phyloP scores from a whole-genome alignment of 495 filamentous ascomycete species.

The Symbiotaphrina buchneri region DNA sequence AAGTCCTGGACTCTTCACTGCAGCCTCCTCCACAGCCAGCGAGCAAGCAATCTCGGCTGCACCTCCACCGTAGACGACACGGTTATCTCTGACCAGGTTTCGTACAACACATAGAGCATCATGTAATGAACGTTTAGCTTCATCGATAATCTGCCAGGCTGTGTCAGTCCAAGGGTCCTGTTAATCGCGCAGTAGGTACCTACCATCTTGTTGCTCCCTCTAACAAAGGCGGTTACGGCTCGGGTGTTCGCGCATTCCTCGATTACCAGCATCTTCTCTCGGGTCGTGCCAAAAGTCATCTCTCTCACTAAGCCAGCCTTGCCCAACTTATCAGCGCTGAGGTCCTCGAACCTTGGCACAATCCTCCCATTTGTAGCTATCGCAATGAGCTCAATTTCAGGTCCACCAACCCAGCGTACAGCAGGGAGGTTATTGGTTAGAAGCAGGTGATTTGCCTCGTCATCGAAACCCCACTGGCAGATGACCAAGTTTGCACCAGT shows the following conservation, averaged over 20 bases:
- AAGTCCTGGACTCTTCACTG: conserved; percentile 82
- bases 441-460: conserved; percentile 93
- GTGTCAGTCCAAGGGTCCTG: too few relatives aligned
- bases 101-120: conserved; percentile 95
- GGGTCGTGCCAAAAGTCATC: conserved; percentile 89
- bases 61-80: conserved; percentile 95
- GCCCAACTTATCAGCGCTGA: conserved; percentile 76
- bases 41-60: conserved; percentile 97
- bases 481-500: conserved; percentile 95
- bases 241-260: conserved; percentile 97
- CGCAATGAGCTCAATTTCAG: conserved; percentile 95
- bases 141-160: conserved; percentile 71
- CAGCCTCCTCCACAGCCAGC: conserved; percentile 84
- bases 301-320: conserved; percentile 77
- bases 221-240: conserved; percentile 85
- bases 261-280: conserved; percentile 98
- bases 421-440: conserved; percentile 90
- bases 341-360: conserved; percentile 90
- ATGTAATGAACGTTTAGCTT: conserved; percentile 91
- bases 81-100: conserved; percentile 88
- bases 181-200: conserved; percentile 9
- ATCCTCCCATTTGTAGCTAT: conserved; percentile 97
- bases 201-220: conserved; percentile 99
- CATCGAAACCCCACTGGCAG: conserved; percentile 99
- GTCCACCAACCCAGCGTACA: conserved; percentile 93